Evolutionary conservation across 495 filamentous ascomycete species (phyloP).

Genomic region (Tuber melanosporum): DNA sequence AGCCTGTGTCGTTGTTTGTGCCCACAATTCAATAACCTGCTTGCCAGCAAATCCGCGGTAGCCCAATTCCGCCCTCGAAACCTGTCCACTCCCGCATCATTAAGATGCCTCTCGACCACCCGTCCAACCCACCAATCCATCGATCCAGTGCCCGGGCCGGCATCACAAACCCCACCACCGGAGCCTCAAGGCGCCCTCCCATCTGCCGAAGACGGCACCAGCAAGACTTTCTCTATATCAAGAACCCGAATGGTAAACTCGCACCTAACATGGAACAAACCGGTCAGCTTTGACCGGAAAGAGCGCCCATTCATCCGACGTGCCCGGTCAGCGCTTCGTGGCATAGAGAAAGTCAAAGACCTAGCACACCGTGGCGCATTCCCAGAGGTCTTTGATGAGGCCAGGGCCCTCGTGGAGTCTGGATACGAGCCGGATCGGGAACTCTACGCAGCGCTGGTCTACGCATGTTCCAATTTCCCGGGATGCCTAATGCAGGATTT

Average conservation of each 20-base stretch:
- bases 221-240: background rate
- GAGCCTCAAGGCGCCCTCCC: background rate
- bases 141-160: slow-evolving; percentile 8
- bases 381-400: slow-evolving; percentile 44
- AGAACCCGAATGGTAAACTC: background rate
- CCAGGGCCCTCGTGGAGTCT: slow-evolving; percentile 57
- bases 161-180: background rate
- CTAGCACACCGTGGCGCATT: slow-evolving; percentile 30
- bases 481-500: slow-evolving; percentile 57
- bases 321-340: background rate
- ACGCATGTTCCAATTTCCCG: slow-evolving; percentile 57
- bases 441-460: slow-evolving; percentile 68
- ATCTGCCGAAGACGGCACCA: background rate
- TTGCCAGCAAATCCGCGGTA: slow-evolving; percentile 1
- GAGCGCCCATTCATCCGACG: background rate
- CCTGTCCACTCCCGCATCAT: background rate
- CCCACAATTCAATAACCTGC: slow-evolving; percentile 14
- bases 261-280: background rate
- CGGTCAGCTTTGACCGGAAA: background rate
- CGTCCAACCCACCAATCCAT: background rate
- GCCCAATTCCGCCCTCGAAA: background rate
- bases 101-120: background rate
- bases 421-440: slow-evolving; percentile 57
- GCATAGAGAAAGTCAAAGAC: slow-evolving; percentile 17
- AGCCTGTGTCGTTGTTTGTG: slow-evolving; percentile 28